Evolutionary conservation across 2,329 filamentous ascomycete genomes (phyloP).

Genomic region (Fusarium foetens): DNA sequence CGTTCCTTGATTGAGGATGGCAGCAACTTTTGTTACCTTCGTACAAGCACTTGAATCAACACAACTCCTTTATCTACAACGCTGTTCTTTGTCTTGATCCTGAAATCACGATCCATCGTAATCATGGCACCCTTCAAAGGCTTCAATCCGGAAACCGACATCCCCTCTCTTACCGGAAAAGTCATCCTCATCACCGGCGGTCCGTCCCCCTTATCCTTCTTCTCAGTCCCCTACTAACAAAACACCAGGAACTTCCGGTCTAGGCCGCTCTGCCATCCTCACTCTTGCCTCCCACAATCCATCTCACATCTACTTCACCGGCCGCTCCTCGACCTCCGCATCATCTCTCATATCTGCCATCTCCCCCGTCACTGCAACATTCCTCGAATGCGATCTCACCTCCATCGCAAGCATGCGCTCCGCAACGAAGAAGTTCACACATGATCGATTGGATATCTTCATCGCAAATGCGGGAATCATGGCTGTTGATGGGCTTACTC

Average conservation of each 20-base stretch:
- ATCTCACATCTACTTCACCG: conserved; percentile 64
- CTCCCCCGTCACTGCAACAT: conserved; percentile 42
- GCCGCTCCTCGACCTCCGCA: conserved; percentile 57
- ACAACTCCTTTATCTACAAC: not conserved
- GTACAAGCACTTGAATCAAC: not conserved
- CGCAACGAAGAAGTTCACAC: conserved; percentile 54
- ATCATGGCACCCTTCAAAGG: conserved; percentile 30
- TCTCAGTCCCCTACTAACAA: not conserved
- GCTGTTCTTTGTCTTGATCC: not conserved
- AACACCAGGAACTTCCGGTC: conserved; percentile 49
- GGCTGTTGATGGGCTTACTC: conserved; percentile 42
- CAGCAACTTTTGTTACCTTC: not conserved
- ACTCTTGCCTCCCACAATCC: conserved; percentile 55
- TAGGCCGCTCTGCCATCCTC: conserved; percentile 43
- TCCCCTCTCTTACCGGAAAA: conserved; percentile 58
- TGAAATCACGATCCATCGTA: not conserved
- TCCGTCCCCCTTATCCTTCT: conserved; percentile 31
- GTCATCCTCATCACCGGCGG: conserved; percentile 63
- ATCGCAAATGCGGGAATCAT: conserved; percentile 53
- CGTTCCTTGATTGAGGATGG: not conserved
- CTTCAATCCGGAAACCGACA: conserved; percentile 55
- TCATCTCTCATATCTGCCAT: conserved; percentile 55
- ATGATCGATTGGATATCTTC: conserved; percentile 55
- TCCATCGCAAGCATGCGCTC: conserved; percentile 60
- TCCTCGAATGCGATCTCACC: conserved; percentile 59